These are phyloP conservation scores for Colletotrichum euphorbiae DNA, from an alignment of 2,329 filamentous ascomycete species.

Conservation along the genomic window DNA sequence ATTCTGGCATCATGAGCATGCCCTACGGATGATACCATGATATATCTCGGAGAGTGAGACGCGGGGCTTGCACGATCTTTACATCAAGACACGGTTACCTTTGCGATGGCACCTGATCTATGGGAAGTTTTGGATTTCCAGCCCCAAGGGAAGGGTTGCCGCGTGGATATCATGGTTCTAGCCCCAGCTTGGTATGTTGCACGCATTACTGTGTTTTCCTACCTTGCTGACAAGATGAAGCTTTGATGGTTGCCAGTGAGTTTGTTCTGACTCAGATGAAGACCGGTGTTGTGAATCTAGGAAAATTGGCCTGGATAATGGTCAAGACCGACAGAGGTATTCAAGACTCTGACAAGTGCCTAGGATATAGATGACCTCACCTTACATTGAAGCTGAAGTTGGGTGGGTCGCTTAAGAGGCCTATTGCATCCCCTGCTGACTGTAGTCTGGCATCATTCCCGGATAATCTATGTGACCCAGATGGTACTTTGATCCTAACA, in stretches of 20 bases:
- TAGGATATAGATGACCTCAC: conserved; percentile 5
- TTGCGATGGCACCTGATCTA: background rate
- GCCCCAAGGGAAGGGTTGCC: background rate
- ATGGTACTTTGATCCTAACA: no score
- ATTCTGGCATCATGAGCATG: conserved; percentile 16
- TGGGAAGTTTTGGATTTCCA: background rate
- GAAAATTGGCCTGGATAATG: background rate
- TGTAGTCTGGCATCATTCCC: no score
- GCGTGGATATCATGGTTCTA: background rate
- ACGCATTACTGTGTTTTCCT: no score
- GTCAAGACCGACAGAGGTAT: background rate
- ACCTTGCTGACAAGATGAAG: no score
- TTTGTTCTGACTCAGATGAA: no score
- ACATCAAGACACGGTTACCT: background rate
- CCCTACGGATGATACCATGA: background rate
- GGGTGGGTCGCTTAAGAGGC: conserved; percentile 3
- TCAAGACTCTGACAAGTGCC: background rate
- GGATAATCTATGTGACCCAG: no score
- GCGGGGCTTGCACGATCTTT: background rate
- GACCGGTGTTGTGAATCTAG: no score
- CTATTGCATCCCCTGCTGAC: background rate
- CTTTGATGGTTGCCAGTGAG: no score
- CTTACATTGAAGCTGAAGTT: background rate
- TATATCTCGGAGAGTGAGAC: conserved; percentile 6
- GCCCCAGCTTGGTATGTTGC: no score